phyloP scores from a whole-genome alignment of 495 filamentous ascomycete species.

The Neurospora tetraspora region DNA sequence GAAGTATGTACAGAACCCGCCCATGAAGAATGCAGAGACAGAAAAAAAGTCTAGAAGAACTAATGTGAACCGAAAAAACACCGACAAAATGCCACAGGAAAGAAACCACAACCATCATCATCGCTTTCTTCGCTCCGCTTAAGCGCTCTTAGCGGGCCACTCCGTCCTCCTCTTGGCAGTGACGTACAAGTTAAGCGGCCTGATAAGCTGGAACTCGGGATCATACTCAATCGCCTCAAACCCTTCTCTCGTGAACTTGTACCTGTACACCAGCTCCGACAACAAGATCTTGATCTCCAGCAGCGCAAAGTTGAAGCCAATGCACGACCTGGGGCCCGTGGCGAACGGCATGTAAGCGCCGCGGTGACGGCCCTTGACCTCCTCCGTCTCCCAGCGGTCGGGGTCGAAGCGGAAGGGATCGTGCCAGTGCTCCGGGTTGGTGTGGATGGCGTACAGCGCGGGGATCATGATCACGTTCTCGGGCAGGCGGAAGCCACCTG shows the following conservation, averaged over 20 bases:
- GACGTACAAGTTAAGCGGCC: constrained; percentile 47
- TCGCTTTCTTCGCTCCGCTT: too few relatives aligned
- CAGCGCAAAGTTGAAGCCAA: constrained; percentile 51
- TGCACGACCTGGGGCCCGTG: constrained; percentile 39
- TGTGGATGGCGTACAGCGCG: constrained; percentile 42
- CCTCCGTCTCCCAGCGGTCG: constrained; percentile 43
- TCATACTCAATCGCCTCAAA: constrained; percentile 42
- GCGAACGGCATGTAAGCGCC: constrained; percentile 44
- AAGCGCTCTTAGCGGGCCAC: constrained; percentile 26
- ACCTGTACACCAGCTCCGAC: constrained; percentile 42
- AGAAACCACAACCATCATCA: neutral
- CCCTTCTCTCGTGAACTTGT: constrained; percentile 35
- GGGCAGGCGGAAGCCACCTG: constrained; percentile 45
- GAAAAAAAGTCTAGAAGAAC: neutral
- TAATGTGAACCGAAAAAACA: neutral
- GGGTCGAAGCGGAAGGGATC: constrained; percentile 44
- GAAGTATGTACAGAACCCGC: neutral
- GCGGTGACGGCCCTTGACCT: constrained; percentile 34
- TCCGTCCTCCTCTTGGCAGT: constrained; percentile 33
- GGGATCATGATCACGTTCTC: constrained; percentile 38
- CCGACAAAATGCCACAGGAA: neutral
- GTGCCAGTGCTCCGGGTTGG: constrained; percentile 40
- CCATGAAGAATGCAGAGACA: neutral
- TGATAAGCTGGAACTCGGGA: constrained; percentile 45
- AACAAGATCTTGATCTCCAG: constrained; percentile 44